Percentiles rank a stretch among this genome's conserved stretches.
Conservation (phyloP, 1,284 basidiomycete species). For the Farysia itapuensis region DNA sequence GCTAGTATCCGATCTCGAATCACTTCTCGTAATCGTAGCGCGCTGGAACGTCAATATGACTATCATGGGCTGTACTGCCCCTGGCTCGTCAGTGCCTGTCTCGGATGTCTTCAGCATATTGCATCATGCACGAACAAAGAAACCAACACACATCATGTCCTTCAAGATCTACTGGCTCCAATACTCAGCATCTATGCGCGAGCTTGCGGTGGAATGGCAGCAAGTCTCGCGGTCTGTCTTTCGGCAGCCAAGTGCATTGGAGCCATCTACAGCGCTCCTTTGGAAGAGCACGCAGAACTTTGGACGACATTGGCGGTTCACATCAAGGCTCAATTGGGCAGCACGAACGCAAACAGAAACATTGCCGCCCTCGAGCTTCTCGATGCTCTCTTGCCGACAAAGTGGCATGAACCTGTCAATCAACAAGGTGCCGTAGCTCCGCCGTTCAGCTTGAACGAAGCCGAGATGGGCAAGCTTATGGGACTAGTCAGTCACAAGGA, state of each 20-base stretch:
- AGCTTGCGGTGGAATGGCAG: conserved; percentile 12
- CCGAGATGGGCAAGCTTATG: conserved; percentile 24
- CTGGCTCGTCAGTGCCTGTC: conserved; percentile 1
- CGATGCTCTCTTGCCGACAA: conserved; percentile 11
- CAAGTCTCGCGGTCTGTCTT: conserved; percentile 20
- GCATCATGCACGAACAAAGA: no score
- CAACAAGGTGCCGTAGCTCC: neutral
- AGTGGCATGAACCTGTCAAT: conserved; percentile 7
- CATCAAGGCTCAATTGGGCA: conserved; percentile 15
- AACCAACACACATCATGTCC: no score
- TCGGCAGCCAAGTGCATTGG: conserved; percentile 18
- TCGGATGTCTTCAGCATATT: no score
- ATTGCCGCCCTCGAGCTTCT: conserved; percentile 9
- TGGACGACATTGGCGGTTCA: conserved; percentile 17
- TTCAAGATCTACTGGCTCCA: no score
- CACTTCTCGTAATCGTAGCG: no score
- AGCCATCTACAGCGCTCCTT: neutral
- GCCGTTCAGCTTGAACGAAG: neutral
- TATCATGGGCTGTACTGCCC: conserved; percentile 1
- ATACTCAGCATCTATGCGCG: conserved; percentile 21
- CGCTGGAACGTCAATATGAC: neutral
- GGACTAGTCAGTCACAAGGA: conserved; percentile 15
- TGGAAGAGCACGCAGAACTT: conserved; percentile 5
- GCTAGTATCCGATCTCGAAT: no score
- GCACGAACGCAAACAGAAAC: conserved; percentile 29